Conservation (phyloP, 1,284 basidiomycete genomes). For the Heliocybe sulcata region DNA sequence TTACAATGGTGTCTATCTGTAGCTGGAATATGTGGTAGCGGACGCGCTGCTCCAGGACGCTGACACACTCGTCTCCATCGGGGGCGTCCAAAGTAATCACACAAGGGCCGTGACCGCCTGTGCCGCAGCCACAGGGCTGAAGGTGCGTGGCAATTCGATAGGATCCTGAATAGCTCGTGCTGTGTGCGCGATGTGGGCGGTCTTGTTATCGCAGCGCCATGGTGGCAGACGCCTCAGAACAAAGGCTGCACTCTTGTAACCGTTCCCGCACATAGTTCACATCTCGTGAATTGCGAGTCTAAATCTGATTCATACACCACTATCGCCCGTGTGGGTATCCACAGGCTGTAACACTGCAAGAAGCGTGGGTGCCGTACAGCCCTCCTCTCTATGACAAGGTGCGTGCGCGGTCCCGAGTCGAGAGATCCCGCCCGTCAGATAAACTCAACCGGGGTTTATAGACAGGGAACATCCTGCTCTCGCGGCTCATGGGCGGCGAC, state of each 20-base stretch:
- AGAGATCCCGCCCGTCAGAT: no score
- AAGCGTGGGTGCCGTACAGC: conserved; percentile 18
- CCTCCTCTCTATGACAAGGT: conserved; percentile 17
- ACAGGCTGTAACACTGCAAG: conserved; percentile 18
- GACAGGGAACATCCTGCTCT: conserved; percentile 17
- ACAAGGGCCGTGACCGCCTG: conserved; percentile 21
- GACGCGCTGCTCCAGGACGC: conserved; percentile 14
- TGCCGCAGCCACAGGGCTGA: conserved; percentile 17
- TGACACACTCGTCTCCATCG: conserved; percentile 18
- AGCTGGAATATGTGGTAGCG: conserved; percentile 17
- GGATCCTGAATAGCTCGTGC: no score
- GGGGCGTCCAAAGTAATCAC: conserved; percentile 20
- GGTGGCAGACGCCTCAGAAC: no score
- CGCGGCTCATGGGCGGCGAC: conserved; percentile 19
- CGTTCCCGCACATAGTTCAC: no score
- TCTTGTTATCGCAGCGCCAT: no score
- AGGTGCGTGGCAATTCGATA: not conserved
- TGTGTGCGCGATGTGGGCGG: no score
- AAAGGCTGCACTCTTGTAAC: no score
- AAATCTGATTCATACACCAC: no score
- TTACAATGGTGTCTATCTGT: not conserved
- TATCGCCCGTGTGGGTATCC: not conserved
- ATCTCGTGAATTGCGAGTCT: no score
- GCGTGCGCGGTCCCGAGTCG: not conserved
- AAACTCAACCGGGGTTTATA: not conserved